Conservation (phyloP, 2,329 filamentous ascomycete genomes). For the Taxawa tesnikishii region DNA sequence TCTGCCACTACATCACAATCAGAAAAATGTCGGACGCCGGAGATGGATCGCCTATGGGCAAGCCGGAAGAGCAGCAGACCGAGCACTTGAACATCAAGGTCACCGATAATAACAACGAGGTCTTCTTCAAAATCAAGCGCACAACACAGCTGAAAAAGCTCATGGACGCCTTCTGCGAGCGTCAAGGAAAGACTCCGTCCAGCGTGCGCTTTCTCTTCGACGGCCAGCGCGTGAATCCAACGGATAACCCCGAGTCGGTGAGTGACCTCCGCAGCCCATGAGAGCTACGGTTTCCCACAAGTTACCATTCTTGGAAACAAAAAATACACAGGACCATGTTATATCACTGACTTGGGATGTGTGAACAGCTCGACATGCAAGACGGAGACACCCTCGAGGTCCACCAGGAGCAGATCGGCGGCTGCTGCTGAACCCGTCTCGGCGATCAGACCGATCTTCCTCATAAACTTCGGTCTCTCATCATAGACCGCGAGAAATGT, state of each 20-base stretch:
- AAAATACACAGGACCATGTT: too few species aligned
- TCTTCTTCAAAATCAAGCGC: slow-evolving; percentile 99
- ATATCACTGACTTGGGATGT: not conserved
- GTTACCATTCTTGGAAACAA: too few species aligned
- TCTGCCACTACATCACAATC: slow-evolving; percentile 25
- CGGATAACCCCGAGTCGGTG: slow-evolving; percentile 86
- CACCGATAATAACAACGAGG: slow-evolving; percentile 97
- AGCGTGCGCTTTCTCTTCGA: slow-evolving; percentile 94
- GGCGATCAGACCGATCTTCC: not conserved
- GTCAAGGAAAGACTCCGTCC: slow-evolving; percentile 74
- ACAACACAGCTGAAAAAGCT: slow-evolving; percentile 93
- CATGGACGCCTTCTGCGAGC: slow-evolving; percentile 95
- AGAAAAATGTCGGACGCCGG: slow-evolving; percentile 40
- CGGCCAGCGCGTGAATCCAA: slow-evolving; percentile 78
- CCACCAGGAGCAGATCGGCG: slow-evolving; percentile 95
- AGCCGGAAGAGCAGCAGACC: slow-evolving; percentile 33
- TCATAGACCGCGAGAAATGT: too few species aligned
- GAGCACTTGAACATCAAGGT: slow-evolving; percentile 99
- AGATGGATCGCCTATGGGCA: slow-evolving; percentile 19
- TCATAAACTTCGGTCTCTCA: too few species aligned
- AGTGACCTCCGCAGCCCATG: too few species aligned
- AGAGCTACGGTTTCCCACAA: too few species aligned
- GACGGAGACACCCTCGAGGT: slow-evolving; percentile 95
- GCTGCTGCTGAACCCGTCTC: slow-evolving; percentile 24
- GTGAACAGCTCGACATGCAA: slow-evolving; percentile 90